Evolutionary conservation across 2,329 filamentous ascomycete genomes (phyloP).

Genomic region (Tolypocladium amazonense): DNA sequence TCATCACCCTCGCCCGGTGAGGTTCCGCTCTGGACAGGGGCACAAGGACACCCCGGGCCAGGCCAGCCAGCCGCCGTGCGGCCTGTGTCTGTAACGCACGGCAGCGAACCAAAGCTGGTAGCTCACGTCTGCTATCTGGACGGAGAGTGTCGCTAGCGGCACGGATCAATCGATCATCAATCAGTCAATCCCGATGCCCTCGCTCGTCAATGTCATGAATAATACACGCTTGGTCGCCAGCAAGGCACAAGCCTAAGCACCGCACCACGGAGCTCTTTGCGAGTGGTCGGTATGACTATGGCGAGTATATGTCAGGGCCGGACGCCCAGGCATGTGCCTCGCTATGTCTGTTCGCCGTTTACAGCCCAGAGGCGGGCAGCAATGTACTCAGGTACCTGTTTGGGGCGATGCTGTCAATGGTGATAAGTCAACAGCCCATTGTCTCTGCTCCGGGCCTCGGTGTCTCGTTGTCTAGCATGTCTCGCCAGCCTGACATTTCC

Average conservation of each 20-base stretch:
- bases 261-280: not conserved
- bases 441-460: not conserved
- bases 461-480: not conserved
- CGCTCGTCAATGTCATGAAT: not conserved
- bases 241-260: not conserved
- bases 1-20: not conserved
- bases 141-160: not conserved
- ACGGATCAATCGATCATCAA: not conserved
- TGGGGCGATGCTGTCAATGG: not conserved
- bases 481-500: not conserved
- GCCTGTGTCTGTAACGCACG: not conserved
- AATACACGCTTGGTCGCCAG: not conserved
- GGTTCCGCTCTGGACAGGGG: constrained; percentile 1
- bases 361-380: not conserved
- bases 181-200: not conserved
- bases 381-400: not conserved
- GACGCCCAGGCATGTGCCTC: not conserved
- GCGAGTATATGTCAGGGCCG: not conserved
- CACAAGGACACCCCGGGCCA: not conserved
- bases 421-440: not conserved
- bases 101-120: not conserved
- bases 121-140: not conserved
- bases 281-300: not conserved
- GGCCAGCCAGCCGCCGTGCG: constrained; percentile 1
- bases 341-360: not conserved